These are phyloP conservation scores for Paraphoma sp. DNA, from an alignment of 2,329 filamentous ascomycete genomes.

Conservation along the genomic window DNA sequence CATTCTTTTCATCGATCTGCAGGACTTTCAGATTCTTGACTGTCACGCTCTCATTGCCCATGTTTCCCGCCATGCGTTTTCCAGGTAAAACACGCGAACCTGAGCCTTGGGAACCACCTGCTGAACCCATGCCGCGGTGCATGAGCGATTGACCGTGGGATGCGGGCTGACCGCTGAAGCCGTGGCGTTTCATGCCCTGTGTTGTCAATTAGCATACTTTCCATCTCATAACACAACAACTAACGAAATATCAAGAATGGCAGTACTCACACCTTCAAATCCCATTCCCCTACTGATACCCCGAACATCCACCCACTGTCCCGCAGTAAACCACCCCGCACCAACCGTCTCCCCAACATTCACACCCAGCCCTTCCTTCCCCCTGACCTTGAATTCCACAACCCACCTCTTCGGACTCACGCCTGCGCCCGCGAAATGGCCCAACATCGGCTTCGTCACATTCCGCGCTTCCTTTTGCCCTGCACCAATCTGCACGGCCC, in stretches of 20 bases:
- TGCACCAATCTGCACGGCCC: conserved; percentile 86
- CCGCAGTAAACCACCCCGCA: conserved; percentile 90
- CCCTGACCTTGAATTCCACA: conserved; percentile 84
- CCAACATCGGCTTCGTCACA: conserved; percentile 80
- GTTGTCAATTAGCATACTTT: background rate
- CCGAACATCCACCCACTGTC: conserved; percentile 88
- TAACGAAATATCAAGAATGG: no score
- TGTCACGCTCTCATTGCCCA: conserved; percentile 89
- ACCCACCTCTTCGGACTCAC: conserved; percentile 85
- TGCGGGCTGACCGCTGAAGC: conserved; percentile 85
- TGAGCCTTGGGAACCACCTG: conserved; percentile 87
- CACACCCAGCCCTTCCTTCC: conserved; percentile 73
- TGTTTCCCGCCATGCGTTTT: conserved; percentile 97
- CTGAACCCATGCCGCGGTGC: conserved; percentile 89
- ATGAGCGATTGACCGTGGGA: conserved; percentile 96
- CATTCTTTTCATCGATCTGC: conserved; percentile 84
- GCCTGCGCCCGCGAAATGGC: conserved; percentile 83
- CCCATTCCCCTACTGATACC: conserved; percentile 85
- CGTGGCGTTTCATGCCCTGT: conserved; percentile 91
- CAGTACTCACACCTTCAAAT: conserved; percentile 80
- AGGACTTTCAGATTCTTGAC: conserved; percentile 90
- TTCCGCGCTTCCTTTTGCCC: conserved; percentile 78
- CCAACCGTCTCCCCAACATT: conserved; percentile 76
- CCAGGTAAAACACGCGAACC: conserved; percentile 92
- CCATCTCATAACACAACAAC: no score